These are phyloP conservation scores for Tremella fuciformis DNA, from an alignment of 768 basidiomycete genomes.

Conservation along the genomic window DNA sequence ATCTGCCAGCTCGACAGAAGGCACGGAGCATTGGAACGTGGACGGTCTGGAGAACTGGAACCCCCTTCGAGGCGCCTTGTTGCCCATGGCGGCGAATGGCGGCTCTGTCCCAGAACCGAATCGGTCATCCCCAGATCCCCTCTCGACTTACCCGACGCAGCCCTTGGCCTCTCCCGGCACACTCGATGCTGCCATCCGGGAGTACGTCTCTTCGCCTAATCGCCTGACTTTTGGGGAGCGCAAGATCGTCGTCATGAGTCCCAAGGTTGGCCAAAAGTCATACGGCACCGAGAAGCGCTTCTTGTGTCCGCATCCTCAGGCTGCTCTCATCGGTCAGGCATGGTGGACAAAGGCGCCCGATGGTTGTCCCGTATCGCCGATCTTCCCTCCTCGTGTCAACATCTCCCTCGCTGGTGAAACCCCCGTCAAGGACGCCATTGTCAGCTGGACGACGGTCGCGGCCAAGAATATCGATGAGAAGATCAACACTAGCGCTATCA, in stretches of 20 bases:
- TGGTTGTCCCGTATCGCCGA: slow-evolving; percentile 56
- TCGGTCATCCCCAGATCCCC: neutral
- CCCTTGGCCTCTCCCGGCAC: slow-evolving; percentile 2
- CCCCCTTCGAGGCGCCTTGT: slow-evolving; percentile 8
- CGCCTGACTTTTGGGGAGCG: slow-evolving; percentile 87
- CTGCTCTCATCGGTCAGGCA: slow-evolving; percentile 86
- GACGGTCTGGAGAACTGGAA: slow-evolving; percentile 22
- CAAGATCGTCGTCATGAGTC: slow-evolving; percentile 95
- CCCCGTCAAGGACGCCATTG: slow-evolving; percentile 74
- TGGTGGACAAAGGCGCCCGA: slow-evolving; percentile 86
- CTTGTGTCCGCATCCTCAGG: slow-evolving; percentile 89
- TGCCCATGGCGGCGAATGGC: neutral
- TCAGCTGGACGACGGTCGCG: slow-evolving; percentile 81
- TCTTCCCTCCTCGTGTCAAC: slow-evolving; percentile 65
- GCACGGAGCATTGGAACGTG: slow-evolving; percentile 23
- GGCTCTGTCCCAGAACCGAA: slow-evolving; percentile 4
- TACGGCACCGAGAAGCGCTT: slow-evolving; percentile 96
- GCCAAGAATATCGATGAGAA: slow-evolving; percentile 73
- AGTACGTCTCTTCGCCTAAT: slow-evolving; percentile 79
- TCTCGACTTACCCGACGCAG: neutral
- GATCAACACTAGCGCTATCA: slow-evolving; percentile 28
- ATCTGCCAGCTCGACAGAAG: slow-evolving; percentile 36
- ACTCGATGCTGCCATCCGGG: slow-evolving; percentile 42
- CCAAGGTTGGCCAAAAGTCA: slow-evolving; percentile 93
- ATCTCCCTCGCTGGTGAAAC: slow-evolving; percentile 91